Evolutionary conservation across 306 rosid species (phyloP).

Genomic region (Hippophae rhamnoides): DNA sequence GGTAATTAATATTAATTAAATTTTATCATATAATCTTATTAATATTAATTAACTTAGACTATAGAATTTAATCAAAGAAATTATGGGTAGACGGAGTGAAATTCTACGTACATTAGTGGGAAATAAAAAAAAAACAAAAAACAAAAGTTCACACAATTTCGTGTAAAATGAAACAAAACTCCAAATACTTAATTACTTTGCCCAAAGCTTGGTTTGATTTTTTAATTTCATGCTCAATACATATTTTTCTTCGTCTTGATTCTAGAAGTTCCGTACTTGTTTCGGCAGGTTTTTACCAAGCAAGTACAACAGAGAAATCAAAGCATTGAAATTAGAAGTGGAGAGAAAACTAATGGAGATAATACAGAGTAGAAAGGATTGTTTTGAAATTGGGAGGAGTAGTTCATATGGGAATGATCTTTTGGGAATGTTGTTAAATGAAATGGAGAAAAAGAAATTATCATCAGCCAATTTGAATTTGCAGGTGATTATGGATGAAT

Average conservation of each 20-base stretch:
- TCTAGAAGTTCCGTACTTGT: not conserved
- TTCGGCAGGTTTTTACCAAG: constrained; percentile 65
- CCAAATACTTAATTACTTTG: not conserved
- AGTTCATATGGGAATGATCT: constrained; percentile 69
- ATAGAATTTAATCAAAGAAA: too few relatives aligned
- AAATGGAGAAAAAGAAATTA: constrained; percentile 47
- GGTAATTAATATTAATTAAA: too few relatives aligned
- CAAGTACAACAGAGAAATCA: constrained; percentile 85
- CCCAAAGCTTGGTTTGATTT: not conserved
- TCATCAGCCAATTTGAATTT: constrained; percentile 42
- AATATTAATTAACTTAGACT: too few relatives aligned
- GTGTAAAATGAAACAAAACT: too few relatives aligned
- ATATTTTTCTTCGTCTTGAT: too few relatives aligned
- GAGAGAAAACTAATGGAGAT: constrained; percentile 85
- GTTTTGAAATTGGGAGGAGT: constrained; percentile 82
- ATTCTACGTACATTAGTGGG: too few relatives aligned
- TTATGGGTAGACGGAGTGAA: too few relatives aligned
- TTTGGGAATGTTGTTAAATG: constrained; percentile 68
- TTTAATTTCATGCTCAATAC: not conserved
- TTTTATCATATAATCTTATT: too few relatives aligned
- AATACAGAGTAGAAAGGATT: constrained; percentile 67
- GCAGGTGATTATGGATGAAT: constrained; percentile 84
- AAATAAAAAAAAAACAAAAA: too few relatives aligned
- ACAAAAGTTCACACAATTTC: too few relatives aligned
- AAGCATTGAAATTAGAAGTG: constrained; percentile 64